These are phyloP conservation scores for Rhizophagus clarus DNA, from an alignment of 192 early-diverging fungal species.

Conservation along the genomic window DNA sequence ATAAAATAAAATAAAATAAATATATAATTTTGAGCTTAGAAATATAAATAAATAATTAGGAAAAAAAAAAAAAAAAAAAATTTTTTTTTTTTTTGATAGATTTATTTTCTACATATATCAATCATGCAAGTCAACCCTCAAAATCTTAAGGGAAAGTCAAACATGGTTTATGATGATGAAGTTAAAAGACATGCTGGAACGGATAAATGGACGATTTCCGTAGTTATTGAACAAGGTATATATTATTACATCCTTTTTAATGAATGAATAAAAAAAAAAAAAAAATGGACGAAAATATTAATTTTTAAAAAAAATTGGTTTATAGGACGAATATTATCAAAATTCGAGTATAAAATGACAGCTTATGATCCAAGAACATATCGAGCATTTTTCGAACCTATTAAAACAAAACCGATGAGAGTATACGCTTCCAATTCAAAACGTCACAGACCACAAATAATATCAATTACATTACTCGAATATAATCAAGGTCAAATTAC, in stretches of 20 bases:
- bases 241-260: not conserved
- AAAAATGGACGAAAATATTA: too few species aligned
- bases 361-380: not conserved
- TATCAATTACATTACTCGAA: not conserved
- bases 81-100: too few species aligned
- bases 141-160: not conserved
- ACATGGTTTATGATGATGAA: not conserved
- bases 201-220: not conserved
- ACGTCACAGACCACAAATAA: not conserved
- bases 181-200: not conserved
- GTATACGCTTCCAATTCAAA: not conserved
- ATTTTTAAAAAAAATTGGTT: not conserved
- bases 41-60: not conserved
- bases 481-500: not conserved
- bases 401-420: not conserved
- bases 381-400: not conserved
- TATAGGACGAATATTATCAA: not conserved
- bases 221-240: not conserved
- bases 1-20: too few species aligned
- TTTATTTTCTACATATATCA: not conserved
- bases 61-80: not conserved
- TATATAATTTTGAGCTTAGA: too few species aligned
- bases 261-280: too few species aligned
- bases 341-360: not conserved
- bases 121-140: too few species aligned